Conservation (phyloP, 257 asterid species). For the Knoxia roxburghii region DNA sequence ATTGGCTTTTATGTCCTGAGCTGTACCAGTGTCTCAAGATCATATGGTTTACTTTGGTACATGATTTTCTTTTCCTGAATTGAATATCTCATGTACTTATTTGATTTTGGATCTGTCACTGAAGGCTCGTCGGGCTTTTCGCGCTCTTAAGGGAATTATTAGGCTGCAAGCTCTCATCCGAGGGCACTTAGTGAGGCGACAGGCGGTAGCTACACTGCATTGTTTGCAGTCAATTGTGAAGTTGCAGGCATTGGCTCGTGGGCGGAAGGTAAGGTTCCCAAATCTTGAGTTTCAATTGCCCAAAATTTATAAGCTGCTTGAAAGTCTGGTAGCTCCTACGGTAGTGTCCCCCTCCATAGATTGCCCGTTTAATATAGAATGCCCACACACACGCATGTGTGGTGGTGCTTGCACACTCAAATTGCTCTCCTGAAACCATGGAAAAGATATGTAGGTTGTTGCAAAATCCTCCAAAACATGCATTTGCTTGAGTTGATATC, state of each 20-base stretch:
- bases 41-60: not conserved
- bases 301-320: not conserved
- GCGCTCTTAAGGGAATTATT: slow-evolving; percentile 87
- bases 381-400: too few species aligned
- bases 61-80: not conserved
- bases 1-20: not conserved
- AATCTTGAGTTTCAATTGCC: slow-evolving; percentile 27
- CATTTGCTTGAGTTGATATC: not conserved
- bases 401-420: too few species aligned
- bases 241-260: slow-evolving; percentile 78
- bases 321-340: slow-evolving; percentile 1
- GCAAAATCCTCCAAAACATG: not conserved
- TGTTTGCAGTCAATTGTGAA: slow-evolving; percentile 75
- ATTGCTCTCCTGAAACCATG: not conserved
- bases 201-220: slow-evolving; percentile 73
- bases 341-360: slow-evolving; percentile 15
- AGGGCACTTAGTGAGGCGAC: slow-evolving; percentile 91
- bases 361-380: slow-evolving; percentile 1
- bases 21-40: not conserved
- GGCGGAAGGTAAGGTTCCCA: slow-evolving; percentile 53
- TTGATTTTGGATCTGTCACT: slow-evolving; percentile 6
- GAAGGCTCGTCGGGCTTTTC: slow-evolving; percentile 90
- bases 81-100: slow-evolving; percentile 2
- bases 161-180: slow-evolving; percentile 94
- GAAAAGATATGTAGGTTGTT: not conserved